Conservation (phyloP, 352 stramenopile species). For the Phytopythium litorale region DNA sequence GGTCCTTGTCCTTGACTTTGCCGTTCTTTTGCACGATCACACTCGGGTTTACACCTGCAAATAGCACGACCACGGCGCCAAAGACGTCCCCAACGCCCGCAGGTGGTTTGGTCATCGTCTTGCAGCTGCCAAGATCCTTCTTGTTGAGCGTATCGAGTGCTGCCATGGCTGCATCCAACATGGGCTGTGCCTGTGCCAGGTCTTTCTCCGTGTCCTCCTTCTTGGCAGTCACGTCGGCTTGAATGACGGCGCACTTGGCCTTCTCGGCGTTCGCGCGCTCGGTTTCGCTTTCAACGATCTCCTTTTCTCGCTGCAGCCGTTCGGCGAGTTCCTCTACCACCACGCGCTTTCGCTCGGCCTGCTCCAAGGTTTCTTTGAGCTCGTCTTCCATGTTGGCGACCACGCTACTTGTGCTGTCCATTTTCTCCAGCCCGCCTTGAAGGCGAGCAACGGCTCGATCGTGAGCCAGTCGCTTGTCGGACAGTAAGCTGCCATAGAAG, state of each 20-base stretch:
- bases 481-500: constrained; percentile 79
- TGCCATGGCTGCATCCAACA: constrained; percentile 86
- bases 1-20: constrained; percentile 94
- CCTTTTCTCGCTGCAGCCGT: constrained; percentile 89
- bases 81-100: constrained; percentile 87
- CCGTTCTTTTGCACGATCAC: constrained; percentile 89
- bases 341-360: constrained; percentile 91
- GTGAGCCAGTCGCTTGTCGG: constrained; percentile 57
- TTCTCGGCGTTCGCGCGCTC: constrained; percentile 87
- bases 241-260: constrained; percentile 90
- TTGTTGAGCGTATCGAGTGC: constrained; percentile 89
- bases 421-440: constrained; percentile 88
- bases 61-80: constrained; percentile 68
- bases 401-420: constrained; percentile 84
- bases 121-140: constrained; percentile 88
- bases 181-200: constrained; percentile 66
- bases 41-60: constrained; percentile 68
- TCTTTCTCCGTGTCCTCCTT: constrained; percentile 81
- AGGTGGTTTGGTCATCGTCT: constrained; percentile 91
- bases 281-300: constrained; percentile 92
- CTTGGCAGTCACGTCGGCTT: constrained; percentile 89
- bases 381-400: constrained; percentile 92
- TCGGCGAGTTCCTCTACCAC: constrained; percentile 92
- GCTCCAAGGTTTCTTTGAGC: constrained; percentile 85
- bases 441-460: constrained; percentile 73